Evolutionary conservation across 345 rosid species (phyloP), one percentile per base, ranked within the genome.

Genomic region (Citrus glauca): DNA sequence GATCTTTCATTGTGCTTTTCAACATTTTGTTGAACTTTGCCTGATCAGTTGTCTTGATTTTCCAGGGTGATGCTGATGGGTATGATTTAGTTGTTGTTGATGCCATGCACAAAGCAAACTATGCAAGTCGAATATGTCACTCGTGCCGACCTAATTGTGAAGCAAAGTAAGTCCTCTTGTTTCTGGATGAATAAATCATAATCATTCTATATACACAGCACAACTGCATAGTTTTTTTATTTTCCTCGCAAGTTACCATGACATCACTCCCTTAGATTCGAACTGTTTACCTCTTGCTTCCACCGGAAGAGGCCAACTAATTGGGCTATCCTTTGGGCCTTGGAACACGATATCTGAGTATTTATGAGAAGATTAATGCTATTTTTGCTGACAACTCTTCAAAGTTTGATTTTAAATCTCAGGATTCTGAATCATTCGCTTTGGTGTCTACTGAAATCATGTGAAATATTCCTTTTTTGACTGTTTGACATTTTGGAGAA

Each of bases 111-210:
- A 97, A 92, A 82, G 99, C 99, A 71, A 97, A 94, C 85, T 97
- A 97, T 77, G 99, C 99, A 2, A 97, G 99, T 82, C 94, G 99
- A 78, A 97, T 97, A 28, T 97, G 99, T 86, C 99, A 97, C 86
- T 97, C 99, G n/a, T 97, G 99, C 87, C 94, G 91, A 77, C 99
- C 99, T 78, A 97, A 97, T 82, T 97, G 99, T 77, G 98, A 94
- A 87, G 99, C 99, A 42, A 97, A 97, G 99, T 97, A 82, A 90
- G 97, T 82, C 79, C 59, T 65, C 25, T 20, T 65, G 38, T 45
- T 73, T 50, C 48, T 64, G 62, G 66, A 38, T 61, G 74, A 62
- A 37, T 37, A 37, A 37, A 37, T 37, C 40, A 37, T 37, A 37
- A 2, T 9, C 40, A 7, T 7, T 37, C 40, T 37, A 37, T 37